These are phyloP conservation scores for Coemansia sp. DNA, from an alignment of 192 early-diverging fungal species.

Conservation along the genomic window DNA sequence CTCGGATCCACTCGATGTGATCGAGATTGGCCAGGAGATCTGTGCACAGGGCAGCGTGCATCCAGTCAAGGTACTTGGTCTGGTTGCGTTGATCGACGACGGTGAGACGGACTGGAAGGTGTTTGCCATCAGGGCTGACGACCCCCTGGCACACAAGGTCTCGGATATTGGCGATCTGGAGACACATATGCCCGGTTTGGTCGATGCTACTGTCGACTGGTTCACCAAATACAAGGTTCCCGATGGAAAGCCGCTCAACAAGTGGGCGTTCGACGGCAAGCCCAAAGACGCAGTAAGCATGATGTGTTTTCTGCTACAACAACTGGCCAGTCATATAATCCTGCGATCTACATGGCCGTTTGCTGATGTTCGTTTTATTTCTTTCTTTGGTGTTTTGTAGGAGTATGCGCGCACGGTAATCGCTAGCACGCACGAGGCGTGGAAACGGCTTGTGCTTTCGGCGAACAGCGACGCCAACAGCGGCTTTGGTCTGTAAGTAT, in stretches of 20 bases:
- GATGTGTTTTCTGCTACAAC: not conserved
- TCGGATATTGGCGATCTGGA: constrained; percentile 99
- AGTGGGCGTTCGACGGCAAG: constrained; percentile 93
- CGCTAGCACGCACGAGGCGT: constrained; percentile 85
- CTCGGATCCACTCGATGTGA: constrained; percentile 96
- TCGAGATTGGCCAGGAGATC: constrained; percentile 95
- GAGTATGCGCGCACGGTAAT: constrained; percentile 86
- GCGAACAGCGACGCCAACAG: not conserved
- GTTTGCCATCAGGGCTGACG: constrained; percentile 95
- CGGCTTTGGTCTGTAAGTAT: constrained; percentile 39
- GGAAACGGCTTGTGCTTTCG: constrained; percentile 76
- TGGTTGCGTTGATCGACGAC: constrained; percentile 98
- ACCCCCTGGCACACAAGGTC: constrained; percentile 93
- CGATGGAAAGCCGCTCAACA: constrained; percentile 99
- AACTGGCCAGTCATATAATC: no score
- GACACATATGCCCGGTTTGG: constrained; percentile 90
- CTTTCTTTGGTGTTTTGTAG: constrained; percentile 31
- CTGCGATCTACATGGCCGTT: no score
- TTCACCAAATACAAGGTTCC: constrained; percentile 99
- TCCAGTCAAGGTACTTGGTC: constrained; percentile 97
- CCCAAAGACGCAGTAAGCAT: constrained; percentile 55
- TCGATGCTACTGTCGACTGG: constrained; percentile 98
- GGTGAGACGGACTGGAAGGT: constrained; percentile 99
- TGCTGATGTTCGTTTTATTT: no score
- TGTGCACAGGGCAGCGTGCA: constrained; percentile 91